Conservation (phyloP, 176 grass and related monocot genomes). For the Pharus latifolius region DNA sequence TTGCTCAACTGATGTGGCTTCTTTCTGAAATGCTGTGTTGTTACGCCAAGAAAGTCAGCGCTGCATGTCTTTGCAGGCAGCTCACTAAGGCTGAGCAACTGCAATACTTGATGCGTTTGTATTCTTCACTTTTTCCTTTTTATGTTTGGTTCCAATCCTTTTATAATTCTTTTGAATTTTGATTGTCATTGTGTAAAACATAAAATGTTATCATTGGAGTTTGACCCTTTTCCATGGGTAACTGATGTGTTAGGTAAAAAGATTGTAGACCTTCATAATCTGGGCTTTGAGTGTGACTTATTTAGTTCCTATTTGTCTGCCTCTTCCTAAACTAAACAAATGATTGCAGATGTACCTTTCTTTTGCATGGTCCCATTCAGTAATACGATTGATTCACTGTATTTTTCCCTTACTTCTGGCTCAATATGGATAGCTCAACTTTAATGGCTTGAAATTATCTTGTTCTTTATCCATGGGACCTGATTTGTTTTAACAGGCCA, state of each 20-base stretch:
- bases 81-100: no score
- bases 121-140: not conserved
- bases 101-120: no score
- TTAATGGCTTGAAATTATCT: not conserved
- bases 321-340: conserved; percentile 5
- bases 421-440: not conserved
- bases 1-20: no score
- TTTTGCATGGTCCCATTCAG: not conserved
- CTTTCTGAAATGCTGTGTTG: no score
- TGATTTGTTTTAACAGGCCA: conserved; percentile 62
- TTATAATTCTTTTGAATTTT: not conserved
- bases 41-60: no score
- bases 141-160: no score
- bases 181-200: no score
- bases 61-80: no score
- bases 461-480: not conserved
- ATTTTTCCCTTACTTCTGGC: not conserved
- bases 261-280: no score
- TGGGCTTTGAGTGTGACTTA: not conserved
- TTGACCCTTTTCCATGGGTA: no score
- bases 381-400: not conserved
- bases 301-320: not conserved
- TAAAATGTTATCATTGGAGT: no score
- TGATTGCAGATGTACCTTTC: not conserved
- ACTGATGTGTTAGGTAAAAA: no score